These are phyloP conservation scores for Rhodotorula sphaerocarpa DNA, from an alignment of 768 basidiomycete genomes.

Conservation along the genomic window DNA sequence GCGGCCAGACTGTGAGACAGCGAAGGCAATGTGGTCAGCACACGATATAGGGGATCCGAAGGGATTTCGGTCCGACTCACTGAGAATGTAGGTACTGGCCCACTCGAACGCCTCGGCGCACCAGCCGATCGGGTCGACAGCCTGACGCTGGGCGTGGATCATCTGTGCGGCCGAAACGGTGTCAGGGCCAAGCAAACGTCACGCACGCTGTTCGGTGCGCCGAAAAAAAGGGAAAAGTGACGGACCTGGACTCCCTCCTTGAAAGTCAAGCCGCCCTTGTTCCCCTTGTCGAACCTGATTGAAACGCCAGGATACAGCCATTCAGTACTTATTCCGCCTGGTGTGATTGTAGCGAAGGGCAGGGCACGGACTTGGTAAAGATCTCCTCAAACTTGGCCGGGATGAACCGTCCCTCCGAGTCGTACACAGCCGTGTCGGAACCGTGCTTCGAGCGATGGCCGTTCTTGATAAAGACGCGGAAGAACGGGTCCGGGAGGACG, in stretches of 20 bases:
- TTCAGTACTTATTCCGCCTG: no score
- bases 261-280: slow-evolving; percentile 30
- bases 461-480: slow-evolving; percentile 44
- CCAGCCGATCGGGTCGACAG: slow-evolving; percentile 32
- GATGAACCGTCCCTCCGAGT: slow-evolving; percentile 47
- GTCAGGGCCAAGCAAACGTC: slow-evolving; percentile 25
- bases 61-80: neutral
- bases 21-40: neutral
- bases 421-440: slow-evolving; percentile 48
- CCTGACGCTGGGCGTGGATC: slow-evolving; percentile 40
- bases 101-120: slow-evolving; percentile 42
- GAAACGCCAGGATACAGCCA: no score
- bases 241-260: slow-evolving; percentile 13
- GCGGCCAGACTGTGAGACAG: slow-evolving; percentile 12
- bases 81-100: slow-evolving; percentile 44
- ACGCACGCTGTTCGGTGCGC: slow-evolving; percentile 25
- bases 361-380: slow-evolving; percentile 45
- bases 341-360: no score
- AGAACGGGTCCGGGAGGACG: slow-evolving; percentile 48
- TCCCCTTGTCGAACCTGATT: slow-evolving; percentile 23
- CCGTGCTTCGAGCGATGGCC: slow-evolving; percentile 48
- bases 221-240: slow-evolving; percentile 31
- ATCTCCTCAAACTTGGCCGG: slow-evolving; percentile 49
- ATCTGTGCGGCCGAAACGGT: slow-evolving; percentile 38
- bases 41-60: neutral